Evolutionary conservation across 805 yeast species (phyloP).

Genomic region (Metschnikowia drakensbergensis): DNA sequence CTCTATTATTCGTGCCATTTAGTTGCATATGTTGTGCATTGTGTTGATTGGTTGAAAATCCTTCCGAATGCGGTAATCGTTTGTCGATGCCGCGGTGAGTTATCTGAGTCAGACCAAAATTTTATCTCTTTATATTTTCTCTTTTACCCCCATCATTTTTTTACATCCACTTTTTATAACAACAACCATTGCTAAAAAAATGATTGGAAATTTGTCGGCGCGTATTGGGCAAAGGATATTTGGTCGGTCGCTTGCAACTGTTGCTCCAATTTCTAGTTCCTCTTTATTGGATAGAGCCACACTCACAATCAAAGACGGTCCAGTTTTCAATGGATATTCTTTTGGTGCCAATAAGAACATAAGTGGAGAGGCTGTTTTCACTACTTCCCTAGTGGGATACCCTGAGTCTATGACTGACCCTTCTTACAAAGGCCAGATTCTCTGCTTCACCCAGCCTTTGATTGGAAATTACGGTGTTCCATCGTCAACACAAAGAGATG

Average conservation of each 20-base stretch:
- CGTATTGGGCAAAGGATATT: slow-evolving; percentile 5
- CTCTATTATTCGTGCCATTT: too few relatives aligned
- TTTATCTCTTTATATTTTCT: not conserved
- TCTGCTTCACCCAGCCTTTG: slow-evolving; percentile 94
- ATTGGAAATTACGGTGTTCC: slow-evolving; percentile 99
- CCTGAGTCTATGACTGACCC: slow-evolving; percentile 99
- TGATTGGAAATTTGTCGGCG: not conserved
- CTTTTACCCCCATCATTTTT: slow-evolving; percentile 2
- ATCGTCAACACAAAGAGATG: slow-evolving; percentile 72
- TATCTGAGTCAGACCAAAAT: slow-evolving; percentile 18
- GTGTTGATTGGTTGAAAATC: slow-evolving; percentile 10
- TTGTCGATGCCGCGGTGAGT: slow-evolving; percentile 24
- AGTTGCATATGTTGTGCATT: not conserved
- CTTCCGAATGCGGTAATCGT: slow-evolving; percentile 19
- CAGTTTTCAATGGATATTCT: slow-evolving; percentile 87
- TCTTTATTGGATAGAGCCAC: slow-evolving; percentile 73
- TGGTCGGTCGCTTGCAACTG: slow-evolving; percentile 34
- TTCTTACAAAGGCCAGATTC: slow-evolving; percentile 93
- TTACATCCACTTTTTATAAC: not conserved
- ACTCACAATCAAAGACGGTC: slow-evolving; percentile 86
- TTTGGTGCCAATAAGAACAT: slow-evolving; percentile 93
- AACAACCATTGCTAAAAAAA: not conserved
- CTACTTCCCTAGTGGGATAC: slow-evolving; percentile 96
- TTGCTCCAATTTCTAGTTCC: slow-evolving; percentile 28
- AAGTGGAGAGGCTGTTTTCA: slow-evolving; percentile 96